phyloP scores from a whole-genome alignment of 2,329 filamentous ascomycete species.

The Claviceps monticola region DNA sequence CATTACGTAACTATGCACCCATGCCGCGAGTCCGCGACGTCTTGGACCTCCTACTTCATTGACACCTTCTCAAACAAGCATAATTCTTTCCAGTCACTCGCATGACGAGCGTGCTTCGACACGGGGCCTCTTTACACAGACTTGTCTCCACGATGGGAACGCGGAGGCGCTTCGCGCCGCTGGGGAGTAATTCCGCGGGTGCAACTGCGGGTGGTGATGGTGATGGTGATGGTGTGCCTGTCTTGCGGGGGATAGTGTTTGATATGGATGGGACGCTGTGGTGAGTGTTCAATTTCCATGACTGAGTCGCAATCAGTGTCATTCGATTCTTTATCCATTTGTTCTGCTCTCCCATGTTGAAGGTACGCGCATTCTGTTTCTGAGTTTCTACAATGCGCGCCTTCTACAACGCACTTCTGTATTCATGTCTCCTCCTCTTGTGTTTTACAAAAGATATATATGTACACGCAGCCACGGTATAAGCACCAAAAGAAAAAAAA shows the following conservation, averaged over 20 bases:
- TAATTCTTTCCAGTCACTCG: not conserved
- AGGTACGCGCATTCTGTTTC: too few species aligned
- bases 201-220: not conserved
- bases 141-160: slow-evolving; percentile 29
- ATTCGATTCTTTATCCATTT: too few species aligned
- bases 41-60: too few species aligned
- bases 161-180: slow-evolving; percentile 41
- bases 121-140: slow-evolving; percentile 10
- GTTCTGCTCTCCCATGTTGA: too few species aligned
- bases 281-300: slow-evolving; percentile 29
- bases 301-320: not conserved
- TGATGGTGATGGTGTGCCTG: slow-evolving; percentile 20
- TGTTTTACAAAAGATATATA: not conserved
- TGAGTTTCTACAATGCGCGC: too few species aligned
- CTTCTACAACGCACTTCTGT: too few species aligned
- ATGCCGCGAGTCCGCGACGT: too few species aligned
- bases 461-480: not conserved
- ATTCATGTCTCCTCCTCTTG: too few species aligned
- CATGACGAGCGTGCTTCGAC: not conserved
- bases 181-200: slow-evolving; percentile 25
- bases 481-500: not conserved
- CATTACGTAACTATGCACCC: too few species aligned
- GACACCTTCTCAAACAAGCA: too few species aligned
- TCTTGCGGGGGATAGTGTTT: slow-evolving; percentile 56
- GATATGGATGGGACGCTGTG: slow-evolving; percentile 93